phyloP scores from a whole-genome alignment of 2,329 filamentous ascomycete genomes.

The Monilinia fructigena region DNA sequence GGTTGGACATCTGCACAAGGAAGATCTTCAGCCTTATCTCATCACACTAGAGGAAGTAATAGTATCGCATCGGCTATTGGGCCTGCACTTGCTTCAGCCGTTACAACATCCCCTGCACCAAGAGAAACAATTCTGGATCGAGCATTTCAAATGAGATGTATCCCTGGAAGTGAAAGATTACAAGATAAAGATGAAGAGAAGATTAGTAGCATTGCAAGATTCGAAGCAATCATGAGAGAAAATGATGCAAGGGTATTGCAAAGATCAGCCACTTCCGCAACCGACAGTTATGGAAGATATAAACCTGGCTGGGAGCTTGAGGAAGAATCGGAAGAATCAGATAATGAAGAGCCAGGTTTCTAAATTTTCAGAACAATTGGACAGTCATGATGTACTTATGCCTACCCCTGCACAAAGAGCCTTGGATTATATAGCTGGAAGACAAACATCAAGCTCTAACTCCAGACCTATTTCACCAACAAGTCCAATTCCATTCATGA shows the following conservation, averaged over 20 bases:
- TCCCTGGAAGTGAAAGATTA: slow-evolving; percentile 58
- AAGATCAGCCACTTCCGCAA: slow-evolving; percentile 20
- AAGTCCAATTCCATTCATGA: slow-evolving; percentile 35
- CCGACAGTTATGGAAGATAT: slow-evolving; percentile 17
- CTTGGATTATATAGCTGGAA: slow-evolving; percentile 40
- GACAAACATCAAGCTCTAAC: slow-evolving; percentile 24
- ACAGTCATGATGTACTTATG: slow-evolving; percentile 32
- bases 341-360: slow-evolving; percentile 37
- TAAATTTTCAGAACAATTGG: slow-evolving; percentile 39
- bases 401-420: slow-evolving; percentile 40
- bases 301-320: slow-evolving; percentile 38
- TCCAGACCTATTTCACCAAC: slow-evolving; percentile 32
- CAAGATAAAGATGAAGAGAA: slow-evolving; percentile 55
- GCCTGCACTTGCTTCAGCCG: slow-evolving; percentile 39
- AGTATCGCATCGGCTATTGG: slow-evolving; percentile 53
- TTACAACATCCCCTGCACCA: slow-evolving; percentile 46
- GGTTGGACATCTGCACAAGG: slow-evolving; percentile 61
- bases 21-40: slow-evolving; percentile 55
- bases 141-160: slow-evolving; percentile 62
- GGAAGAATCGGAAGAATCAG: slow-evolving; percentile 44
- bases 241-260: slow-evolving; percentile 49
- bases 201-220: slow-evolving; percentile 62
- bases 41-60: slow-evolving; percentile 54
- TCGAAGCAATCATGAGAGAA: slow-evolving; percentile 65
- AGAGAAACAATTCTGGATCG: slow-evolving; percentile 67